Base-by-base conservation (phyloP, 2,329 filamentous ascomycete genomes). In the Phialophora expanda region DNA sequence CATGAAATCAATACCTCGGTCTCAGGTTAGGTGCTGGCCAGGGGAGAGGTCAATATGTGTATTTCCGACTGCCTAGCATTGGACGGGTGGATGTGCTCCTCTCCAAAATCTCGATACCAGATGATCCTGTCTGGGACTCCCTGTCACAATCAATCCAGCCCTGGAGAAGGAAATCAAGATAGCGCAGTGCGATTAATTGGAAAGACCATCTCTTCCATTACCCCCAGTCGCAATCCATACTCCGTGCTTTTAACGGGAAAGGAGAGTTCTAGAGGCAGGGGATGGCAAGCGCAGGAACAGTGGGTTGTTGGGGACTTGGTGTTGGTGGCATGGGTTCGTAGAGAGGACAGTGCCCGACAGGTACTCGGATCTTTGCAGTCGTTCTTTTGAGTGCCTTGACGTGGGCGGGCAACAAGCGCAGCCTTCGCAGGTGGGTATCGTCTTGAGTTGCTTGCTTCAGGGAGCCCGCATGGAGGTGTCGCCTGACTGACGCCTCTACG, bases 181-280 rank as follows among this genome's bases (percentile, higher is more conserved):
- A 55, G 53, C 24, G 26, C 24, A 17, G n/a, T 28, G 26, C 24
- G 28, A 30, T n/a, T 34, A 17, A 9, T 28, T 22, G n/a, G 28
- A 28, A 55, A 55, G 53, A 34, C 53, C 53, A 11, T 28, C 53
- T 34, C 53, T 55, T 30, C 53, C 28, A 28, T 30, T 55, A 3
- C n/a, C 48, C 48, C 48, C 20, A 17, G 24, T 30, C 26, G 9
- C 24, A 55, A 55, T 30, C 53, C 53, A 30, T 28, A 55, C 53
- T 55, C 53, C 28, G 53, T 55, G 53, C 53, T 55, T 55, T 55
- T 55, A 55, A 28, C 28, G 28, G 24, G 28, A 55, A 55, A 30
- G 26, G 24, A 34, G 28, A 20, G 53, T 28, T 55, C 53, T 55
- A 55, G 53, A 55, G 28, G 53, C 22, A 55, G 14, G 14, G 17